These are phyloP conservation scores for Lichenothelia convexa DNA, from an alignment of 495 filamentous ascomycete species.

Conservation along the genomic window DNA sequence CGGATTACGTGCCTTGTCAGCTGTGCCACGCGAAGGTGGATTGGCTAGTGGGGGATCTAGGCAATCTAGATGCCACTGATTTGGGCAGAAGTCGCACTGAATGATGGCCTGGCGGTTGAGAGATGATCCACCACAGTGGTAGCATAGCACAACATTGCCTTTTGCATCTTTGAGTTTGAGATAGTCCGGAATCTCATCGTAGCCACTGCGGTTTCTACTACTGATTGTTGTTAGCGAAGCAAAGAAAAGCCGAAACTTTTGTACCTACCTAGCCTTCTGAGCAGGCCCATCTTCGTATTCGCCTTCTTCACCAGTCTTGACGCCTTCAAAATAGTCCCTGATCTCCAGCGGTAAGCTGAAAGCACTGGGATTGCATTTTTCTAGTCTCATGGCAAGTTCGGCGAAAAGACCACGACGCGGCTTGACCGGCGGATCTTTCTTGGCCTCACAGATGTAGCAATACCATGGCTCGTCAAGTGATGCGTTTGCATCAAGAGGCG, in stretches of 20 bases:
- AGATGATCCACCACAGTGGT: conserved; percentile 42
- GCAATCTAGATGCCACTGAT: conserved; percentile 84
- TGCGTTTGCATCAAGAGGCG: conserved; percentile 44
- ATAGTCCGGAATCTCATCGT: conserved; percentile 48
- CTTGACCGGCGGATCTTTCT: conserved; percentile 14
- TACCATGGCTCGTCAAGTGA: conserved; percentile 59
- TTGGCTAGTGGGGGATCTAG: conserved; percentile 65
- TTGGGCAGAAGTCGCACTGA: conserved; percentile 47
- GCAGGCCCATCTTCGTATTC: conserved; percentile 50
- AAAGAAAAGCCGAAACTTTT: conserved; percentile 8
- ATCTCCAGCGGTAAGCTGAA: conserved; percentile 52
- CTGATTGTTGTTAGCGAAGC: neutral
- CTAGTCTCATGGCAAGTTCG: conserved; percentile 36
- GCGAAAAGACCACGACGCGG: conserved; percentile 32
- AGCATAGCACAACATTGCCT: conserved; percentile 52
- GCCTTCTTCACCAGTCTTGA: conserved; percentile 53
- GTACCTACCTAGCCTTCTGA: conserved; percentile 22
- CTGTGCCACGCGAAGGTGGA: conserved; percentile 35
- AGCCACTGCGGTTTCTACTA: conserved; percentile 34
- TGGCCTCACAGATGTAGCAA: conserved; percentile 50
- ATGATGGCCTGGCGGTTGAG: conserved; percentile 27
- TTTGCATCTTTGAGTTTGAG: conserved; percentile 45
- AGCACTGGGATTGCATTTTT: conserved; percentile 47
- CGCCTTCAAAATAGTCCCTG: conserved; percentile 54
- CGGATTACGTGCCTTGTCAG: conserved; percentile 33